phyloP scores from a whole-genome alignment of 352 stramenopile genomes.

The Pythium aristosporum region DNA sequence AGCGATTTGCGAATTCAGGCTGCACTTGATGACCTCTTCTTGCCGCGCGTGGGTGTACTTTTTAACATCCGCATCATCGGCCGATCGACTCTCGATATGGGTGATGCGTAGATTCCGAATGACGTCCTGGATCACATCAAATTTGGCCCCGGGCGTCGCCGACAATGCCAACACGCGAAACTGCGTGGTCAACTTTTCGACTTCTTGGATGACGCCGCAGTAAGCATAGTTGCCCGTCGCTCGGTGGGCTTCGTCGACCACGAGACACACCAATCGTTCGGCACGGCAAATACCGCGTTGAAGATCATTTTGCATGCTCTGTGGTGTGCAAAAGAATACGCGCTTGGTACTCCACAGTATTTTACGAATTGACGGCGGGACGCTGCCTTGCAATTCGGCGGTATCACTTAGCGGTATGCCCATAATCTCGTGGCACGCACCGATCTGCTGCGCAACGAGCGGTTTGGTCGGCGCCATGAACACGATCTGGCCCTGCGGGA shows the following conservation, averaged over 20 bases:
- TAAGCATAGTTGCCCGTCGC: conserved; percentile 98
- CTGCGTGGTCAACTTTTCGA: conserved; percentile 61
- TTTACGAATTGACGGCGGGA: conserved; percentile 61
- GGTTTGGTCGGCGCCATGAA: conserved; percentile 98
- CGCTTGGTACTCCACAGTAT: conserved; percentile 91
- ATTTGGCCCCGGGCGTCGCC: conserved; percentile 96
- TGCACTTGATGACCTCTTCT: conserved; percentile 84
- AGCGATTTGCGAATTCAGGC: conserved; percentile 52
- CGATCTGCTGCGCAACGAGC: conserved; percentile 97
- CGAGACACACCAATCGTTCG: conserved; percentile 93
- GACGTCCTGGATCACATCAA: conserved; percentile 95
- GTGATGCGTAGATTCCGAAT: conserved; percentile 94
- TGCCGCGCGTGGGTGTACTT: conserved; percentile 82
- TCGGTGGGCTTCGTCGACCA: conserved; percentile 98
- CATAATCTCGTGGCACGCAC: conserved; percentile 94
- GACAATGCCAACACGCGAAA: conserved; percentile 95
- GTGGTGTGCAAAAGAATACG: conserved; percentile 99
- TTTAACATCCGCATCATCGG: conserved; percentile 94
- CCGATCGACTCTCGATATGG: conserved; percentile 94
- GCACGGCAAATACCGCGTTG: conserved; percentile 71
- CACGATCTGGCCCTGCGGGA: conserved; percentile 93
- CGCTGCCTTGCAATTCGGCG: conserved; percentile 83
- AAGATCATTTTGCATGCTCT: conserved; percentile 97
- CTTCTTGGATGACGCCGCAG: conserved; percentile 85
- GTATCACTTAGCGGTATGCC: conserved; percentile 90